Conservation (phyloP, 2,329 filamentous ascomycete species). For the Botrytis paeoniae region DNA sequence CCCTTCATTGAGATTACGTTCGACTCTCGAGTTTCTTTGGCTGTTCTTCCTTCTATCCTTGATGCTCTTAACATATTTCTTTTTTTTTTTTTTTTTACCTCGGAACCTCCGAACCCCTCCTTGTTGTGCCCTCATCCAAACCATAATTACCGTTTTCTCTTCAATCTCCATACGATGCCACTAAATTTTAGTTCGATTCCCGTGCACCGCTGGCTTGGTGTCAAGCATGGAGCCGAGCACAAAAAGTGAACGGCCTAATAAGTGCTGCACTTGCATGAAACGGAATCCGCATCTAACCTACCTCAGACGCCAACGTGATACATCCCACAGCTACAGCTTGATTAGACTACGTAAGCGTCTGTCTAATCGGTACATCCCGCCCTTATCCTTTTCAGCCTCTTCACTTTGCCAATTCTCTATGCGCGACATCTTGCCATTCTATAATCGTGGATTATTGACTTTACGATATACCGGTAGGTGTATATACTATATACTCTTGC, state of each 20-base stretch:
- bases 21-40: neutral
- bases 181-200: neutral
- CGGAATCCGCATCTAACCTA: neutral
- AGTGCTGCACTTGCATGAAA: neutral
- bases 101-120: neutral
- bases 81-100: neutral
- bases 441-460: neutral
- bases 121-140: neutral
- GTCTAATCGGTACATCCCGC: neutral
- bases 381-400: neutral
- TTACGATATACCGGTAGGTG: neutral
- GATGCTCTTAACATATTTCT: neutral
- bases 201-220: neutral
- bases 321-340: neutral
- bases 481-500: neutral
- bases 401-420: neutral
- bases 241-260: neutral
- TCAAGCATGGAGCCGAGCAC: neutral
- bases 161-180: neutral
- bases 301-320: neutral
- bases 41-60: neutral
- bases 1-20: neutral
- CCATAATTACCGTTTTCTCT: neutral
- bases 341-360: neutral
- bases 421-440: neutral